Percentiles rank a stretch among this genome's conserved stretches.
phyloP scores from a whole-genome alignment of 139 green algal genomes.

The Pycnococcus provasolii region DNA sequence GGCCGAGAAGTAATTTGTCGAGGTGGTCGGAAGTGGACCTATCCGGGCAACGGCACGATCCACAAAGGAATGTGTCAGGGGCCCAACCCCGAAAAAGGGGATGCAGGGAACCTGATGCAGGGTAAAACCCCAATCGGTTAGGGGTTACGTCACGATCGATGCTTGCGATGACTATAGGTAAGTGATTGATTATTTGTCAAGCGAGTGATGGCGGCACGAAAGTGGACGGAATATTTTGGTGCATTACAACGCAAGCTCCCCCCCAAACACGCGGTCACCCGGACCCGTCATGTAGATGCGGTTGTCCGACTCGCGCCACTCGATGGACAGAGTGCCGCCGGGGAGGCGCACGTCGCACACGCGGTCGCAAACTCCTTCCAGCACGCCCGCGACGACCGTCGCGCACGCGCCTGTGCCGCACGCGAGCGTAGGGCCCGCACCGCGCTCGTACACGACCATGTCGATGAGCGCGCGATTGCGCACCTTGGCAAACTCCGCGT shows the following conservation, averaged over 20 bases:
- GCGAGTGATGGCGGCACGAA: no score
- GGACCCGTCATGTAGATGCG: constrained; percentile 96
- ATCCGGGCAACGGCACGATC: no score
- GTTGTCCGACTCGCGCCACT: constrained; percentile 82
- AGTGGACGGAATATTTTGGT: background rate
- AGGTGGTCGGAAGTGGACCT: no score
- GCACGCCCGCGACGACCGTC: constrained; percentile 85
- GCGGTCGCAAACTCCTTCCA: constrained; percentile 76
- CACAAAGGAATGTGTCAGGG: no score
- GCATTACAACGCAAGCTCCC: constrained; percentile 19
- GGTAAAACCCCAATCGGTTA: no score
- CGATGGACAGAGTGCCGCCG: constrained; percentile 86
- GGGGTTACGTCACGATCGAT: no score
- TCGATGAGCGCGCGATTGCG: constrained; percentile 55
- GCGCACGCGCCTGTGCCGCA: constrained; percentile 95
- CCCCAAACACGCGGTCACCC: constrained; percentile 74
- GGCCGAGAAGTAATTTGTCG: no score
- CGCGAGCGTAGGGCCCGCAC: constrained; percentile 85
- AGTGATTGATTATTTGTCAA: no score
- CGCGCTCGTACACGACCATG: constrained; percentile 95
- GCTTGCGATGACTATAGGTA: no score
- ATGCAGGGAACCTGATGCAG: no score
- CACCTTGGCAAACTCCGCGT: constrained; percentile 88
- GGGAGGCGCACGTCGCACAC: constrained; percentile 80
- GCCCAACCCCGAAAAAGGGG: no score